phyloP scores from a whole-genome alignment of 2,329 filamentous ascomycete genomes.

The Verticillium albo-atrum region DNA sequence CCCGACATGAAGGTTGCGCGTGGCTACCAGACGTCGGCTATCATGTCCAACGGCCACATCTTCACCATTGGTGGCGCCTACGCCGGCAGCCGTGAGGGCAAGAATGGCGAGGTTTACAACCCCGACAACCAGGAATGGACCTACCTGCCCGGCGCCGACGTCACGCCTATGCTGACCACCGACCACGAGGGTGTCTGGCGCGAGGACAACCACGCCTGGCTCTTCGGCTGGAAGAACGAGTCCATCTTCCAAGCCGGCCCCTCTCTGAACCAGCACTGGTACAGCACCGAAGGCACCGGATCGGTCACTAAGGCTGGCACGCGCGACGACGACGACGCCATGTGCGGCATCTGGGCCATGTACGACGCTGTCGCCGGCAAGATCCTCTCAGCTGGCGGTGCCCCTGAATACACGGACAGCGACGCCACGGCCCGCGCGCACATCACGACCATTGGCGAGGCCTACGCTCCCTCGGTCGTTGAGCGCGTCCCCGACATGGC shows the following conservation, averaged over 20 bases:
- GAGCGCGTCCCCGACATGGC: slow-evolving; percentile 25
- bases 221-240: slow-evolving; percentile 38
- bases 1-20: slow-evolving; percentile 40
- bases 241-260: slow-evolving; percentile 53
- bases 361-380: slow-evolving; percentile 54
- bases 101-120: slow-evolving; percentile 53
- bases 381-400: slow-evolving; percentile 49
- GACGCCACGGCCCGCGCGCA: slow-evolving; percentile 38
- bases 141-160: slow-evolving; percentile 33
- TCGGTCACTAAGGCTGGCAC: slow-evolving; percentile 33
- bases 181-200: slow-evolving; percentile 45
- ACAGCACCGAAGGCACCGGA: slow-evolving; percentile 38
- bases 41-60: slow-evolving; percentile 45
- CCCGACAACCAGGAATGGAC: slow-evolving; percentile 41
- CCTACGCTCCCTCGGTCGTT: slow-evolving; percentile 16
- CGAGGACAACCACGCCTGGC: slow-evolving; percentile 26
- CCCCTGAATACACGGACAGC: slow-evolving; percentile 38
- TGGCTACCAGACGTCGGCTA: slow-evolving; percentile 49
- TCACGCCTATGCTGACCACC: slow-evolving; percentile 46
- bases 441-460: slow-evolving; percentile 40
- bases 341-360: slow-evolving; percentile 54
- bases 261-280: slow-evolving; percentile 53
- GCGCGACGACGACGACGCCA: slow-evolving; percentile 39
- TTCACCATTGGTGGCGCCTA: slow-evolving; percentile 55
- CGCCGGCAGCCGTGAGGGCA: slow-evolving; percentile 41